Evolutionary conservation across 345 rosid species (phyloP).

Genomic region (Moringa oleifera): DNA sequence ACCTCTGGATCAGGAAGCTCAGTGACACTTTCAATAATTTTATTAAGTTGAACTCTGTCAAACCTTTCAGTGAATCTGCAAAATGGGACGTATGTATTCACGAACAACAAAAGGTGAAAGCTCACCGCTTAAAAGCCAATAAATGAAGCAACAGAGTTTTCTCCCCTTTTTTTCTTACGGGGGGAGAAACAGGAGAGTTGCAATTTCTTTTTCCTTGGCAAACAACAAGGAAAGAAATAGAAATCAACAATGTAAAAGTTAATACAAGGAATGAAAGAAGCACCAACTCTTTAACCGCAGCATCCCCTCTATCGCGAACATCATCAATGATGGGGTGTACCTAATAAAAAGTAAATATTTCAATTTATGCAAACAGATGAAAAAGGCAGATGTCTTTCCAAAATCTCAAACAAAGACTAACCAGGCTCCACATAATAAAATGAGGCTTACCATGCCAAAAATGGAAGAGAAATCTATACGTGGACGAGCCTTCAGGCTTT

Average conservation of each 20-base stretch:
- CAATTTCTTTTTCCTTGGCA: neutral
- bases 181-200: neutral
- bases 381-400: neutral
- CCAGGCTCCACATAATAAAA: neutral
- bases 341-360: slow-evolving; percentile 18
- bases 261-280: slow-evolving; percentile 8
- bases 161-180: neutral
- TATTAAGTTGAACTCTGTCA: slow-evolving; percentile 63
- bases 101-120: neutral
- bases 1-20: slow-evolving; percentile 76
- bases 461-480: slow-evolving; percentile 82
- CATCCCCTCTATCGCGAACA: slow-evolving; percentile 67
- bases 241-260: neutral
- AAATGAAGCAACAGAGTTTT: too few species aligned
- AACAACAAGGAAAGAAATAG: neutral
- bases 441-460: slow-evolving; percentile 42
- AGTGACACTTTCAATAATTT: slow-evolving; percentile 53
- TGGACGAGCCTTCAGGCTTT: slow-evolving; percentile 67
- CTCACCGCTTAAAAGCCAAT: neutral
- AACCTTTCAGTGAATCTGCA: slow-evolving; percentile 74
- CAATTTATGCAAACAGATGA: neutral
- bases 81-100: neutral
- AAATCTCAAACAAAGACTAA: neutral
- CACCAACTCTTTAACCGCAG: slow-evolving; percentile 74
- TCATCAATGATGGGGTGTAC: slow-evolving; percentile 79